These are phyloP conservation scores for Cladosporium sp. DNA, from an alignment of 2,329 filamentous ascomycete species.

Conservation along the genomic window DNA sequence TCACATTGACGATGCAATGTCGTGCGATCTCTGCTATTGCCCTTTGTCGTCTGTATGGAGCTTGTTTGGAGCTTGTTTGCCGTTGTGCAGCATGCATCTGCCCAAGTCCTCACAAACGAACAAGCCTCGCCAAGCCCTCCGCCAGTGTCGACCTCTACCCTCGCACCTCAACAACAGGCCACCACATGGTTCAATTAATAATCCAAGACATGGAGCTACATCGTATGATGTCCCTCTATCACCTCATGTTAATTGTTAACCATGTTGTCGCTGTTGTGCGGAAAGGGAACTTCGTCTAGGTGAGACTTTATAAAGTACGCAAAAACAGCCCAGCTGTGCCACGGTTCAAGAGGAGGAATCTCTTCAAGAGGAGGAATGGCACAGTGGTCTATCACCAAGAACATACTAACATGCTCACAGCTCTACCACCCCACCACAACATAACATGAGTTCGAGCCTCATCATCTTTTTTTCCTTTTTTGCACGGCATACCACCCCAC, in stretches of 20 bases:
- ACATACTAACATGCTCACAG: not conserved
- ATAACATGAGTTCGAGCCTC: not conserved
- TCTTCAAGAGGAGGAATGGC: no score
- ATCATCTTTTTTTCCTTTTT: conserved; percentile 7
- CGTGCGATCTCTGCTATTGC: not conserved
- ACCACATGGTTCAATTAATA: conserved; percentile 11
- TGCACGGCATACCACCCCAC: not conserved
- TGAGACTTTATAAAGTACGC: not conserved
- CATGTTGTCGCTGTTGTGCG: conserved; percentile 16
- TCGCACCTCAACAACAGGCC: conserved; percentile 19
- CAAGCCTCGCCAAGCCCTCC: conserved; percentile 8
- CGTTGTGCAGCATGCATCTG: not conserved
- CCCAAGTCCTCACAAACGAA: conserved; percentile 9
- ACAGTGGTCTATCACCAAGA: no score
- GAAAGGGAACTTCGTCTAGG: conserved; percentile 5
- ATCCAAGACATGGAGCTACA: conserved; percentile 19
- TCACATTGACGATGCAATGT: not conserved
- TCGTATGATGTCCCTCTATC: conserved; percentile 11
- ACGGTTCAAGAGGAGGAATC: conserved; percentile 9
- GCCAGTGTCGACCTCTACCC: not conserved
- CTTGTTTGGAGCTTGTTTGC: not conserved
- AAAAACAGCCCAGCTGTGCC: not conserved
- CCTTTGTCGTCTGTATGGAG: not conserved
- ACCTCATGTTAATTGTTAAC: conserved; percentile 14
- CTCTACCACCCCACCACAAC: not conserved